A percentile compares a stretch with the other conserved stretches of the same genome.
phyloP scores from a whole-genome alignment of 164 flowering plant genomes.

The Pachysandra terminalis region DNA sequence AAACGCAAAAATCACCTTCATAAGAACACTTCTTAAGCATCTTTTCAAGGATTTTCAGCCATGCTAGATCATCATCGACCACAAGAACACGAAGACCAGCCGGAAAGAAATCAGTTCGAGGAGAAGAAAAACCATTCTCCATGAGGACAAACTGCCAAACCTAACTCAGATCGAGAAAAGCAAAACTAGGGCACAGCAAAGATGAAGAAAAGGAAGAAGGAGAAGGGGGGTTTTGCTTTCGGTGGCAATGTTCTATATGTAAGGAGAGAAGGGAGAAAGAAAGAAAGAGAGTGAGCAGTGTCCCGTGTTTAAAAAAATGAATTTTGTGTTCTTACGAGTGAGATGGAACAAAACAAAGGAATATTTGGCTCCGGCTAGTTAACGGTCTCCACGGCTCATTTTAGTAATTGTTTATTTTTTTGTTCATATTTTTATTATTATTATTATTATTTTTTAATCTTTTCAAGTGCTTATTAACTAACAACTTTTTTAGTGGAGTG shows the following conservation, averaged over 20 bases:
- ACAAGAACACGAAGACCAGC: slow-evolving; percentile 90
- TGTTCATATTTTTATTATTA: too few relatives aligned
- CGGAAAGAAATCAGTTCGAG: slow-evolving; percentile 58
- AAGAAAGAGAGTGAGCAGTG: slow-evolving; percentile 3
- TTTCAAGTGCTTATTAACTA: neutral
- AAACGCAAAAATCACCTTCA: slow-evolving; percentile 34
- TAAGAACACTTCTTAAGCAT: slow-evolving; percentile 92
- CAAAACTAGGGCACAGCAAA: neutral
- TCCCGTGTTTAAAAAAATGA: slow-evolving; percentile 9
- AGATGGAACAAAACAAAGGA: slow-evolving; percentile 5
- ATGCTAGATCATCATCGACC: slow-evolving; percentile 93
- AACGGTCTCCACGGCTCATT: slow-evolving; percentile 32
- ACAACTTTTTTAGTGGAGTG: slow-evolving; percentile 5
- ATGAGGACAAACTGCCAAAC: slow-evolving; percentile 12
- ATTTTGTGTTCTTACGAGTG: neutral
- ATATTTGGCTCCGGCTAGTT: slow-evolving; percentile 40
- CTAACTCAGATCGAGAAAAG: neutral
- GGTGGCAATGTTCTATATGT: slow-evolving; percentile 11
- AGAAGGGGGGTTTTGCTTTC: neutral
- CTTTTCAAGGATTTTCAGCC: slow-evolving; percentile 88
- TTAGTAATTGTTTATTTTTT: too few relatives aligned
- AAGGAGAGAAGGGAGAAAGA: neutral
- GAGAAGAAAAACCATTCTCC: slow-evolving; percentile 48
- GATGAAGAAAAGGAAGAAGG: neutral
- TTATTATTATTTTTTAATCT: neutral